These are phyloP conservation scores for Hsuehochloa calcarea DNA, from an alignment of 176 grass and related monocot species.

Conservation along the genomic window DNA sequence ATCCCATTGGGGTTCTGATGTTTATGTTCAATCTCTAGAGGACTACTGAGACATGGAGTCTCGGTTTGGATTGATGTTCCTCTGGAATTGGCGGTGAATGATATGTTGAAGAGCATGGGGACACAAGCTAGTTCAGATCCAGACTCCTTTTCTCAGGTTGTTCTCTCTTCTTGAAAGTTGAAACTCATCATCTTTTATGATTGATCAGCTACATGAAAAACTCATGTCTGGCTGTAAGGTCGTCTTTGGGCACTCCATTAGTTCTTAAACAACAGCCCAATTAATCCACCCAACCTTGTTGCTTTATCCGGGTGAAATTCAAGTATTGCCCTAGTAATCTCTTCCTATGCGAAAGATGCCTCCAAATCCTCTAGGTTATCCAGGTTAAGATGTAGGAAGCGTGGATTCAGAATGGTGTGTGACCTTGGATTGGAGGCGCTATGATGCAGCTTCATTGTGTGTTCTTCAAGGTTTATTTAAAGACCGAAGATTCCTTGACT, in stretches of 20 bases:
- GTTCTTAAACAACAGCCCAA: not conserved
- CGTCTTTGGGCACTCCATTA: not conserved
- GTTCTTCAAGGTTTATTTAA: not conserved
- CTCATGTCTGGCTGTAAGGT: not conserved
- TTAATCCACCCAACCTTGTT: not conserved
- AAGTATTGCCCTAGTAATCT: not conserved
- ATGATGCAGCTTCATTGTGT: not conserved
- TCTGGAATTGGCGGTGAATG: conserved; percentile 62
- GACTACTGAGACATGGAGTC: conserved; percentile 79
- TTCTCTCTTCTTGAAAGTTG: not conserved
- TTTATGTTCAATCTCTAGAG: conserved; percentile 41
- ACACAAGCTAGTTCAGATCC: conserved; percentile 40
- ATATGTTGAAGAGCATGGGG: conserved; percentile 50
- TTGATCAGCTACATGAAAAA: not conserved
- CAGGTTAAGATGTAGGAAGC: not conserved
- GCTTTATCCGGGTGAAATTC: not conserved
- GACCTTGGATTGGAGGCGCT: not conserved
- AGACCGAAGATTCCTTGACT: not conserved
- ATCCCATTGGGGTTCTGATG: not conserved
- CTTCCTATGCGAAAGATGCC: not conserved
- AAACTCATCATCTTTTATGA: not conserved
- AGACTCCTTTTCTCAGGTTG: conserved; percentile 65
- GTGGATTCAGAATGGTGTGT: not conserved
- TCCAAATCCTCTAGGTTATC: not conserved
- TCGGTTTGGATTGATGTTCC: conserved; percentile 88